These are phyloP conservation scores for Paulownia fortunei DNA, from an alignment of 257 asterid species.

Conservation along the genomic window DNA sequence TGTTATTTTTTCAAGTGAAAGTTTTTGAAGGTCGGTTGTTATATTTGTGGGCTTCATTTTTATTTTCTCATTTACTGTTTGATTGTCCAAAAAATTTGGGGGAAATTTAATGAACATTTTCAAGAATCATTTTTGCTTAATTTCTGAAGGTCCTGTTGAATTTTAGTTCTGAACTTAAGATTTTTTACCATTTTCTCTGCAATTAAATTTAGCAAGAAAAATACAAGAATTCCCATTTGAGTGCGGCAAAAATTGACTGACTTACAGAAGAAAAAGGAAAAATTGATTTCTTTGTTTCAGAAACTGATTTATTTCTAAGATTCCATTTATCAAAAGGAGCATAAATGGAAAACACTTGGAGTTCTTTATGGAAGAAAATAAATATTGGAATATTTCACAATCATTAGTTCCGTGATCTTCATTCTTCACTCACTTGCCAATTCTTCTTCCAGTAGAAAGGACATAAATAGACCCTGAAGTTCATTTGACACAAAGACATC, in stretches of 20 bases:
- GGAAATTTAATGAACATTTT: slow-evolving; percentile 19
- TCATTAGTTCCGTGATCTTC: slow-evolving; percentile 59
- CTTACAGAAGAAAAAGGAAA: slow-evolving; percentile 9
- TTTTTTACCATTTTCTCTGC: background rate
- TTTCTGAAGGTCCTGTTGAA: background rate
- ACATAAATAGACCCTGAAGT: slow-evolving; percentile 39
- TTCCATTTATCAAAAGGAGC: slow-evolving; percentile 25
- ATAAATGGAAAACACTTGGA: slow-evolving; percentile 44
- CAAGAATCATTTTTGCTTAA: slow-evolving; percentile 3
- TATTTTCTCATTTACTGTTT: slow-evolving; percentile 1
- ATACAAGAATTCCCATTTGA: slow-evolving; percentile 24
- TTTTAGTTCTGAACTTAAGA: background rate
- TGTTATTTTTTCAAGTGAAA: background rate
- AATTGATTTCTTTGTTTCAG: slow-evolving; percentile 20
- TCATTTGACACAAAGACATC: slow-evolving; percentile 26
- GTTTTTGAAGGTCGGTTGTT: background rate
- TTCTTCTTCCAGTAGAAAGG: slow-evolving; percentile 37
- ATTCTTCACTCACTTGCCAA: slow-evolving; percentile 41
- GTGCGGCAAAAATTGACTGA: slow-evolving; percentile 19
- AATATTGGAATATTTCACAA: slow-evolving; percentile 45
- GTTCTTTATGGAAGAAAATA: slow-evolving; percentile 40
- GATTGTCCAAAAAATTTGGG: slow-evolving; percentile 3
- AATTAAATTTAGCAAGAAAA: background rate
- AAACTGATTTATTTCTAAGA: slow-evolving; percentile 21
- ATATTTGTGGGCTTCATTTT: background rate